Percentiles rank a stretch among this genome's conserved stretches.
Evolutionary conservation across 2,329 filamentous ascomycete genomes (phyloP).

Genomic region (Cladophialophora chaetospira): DNA sequence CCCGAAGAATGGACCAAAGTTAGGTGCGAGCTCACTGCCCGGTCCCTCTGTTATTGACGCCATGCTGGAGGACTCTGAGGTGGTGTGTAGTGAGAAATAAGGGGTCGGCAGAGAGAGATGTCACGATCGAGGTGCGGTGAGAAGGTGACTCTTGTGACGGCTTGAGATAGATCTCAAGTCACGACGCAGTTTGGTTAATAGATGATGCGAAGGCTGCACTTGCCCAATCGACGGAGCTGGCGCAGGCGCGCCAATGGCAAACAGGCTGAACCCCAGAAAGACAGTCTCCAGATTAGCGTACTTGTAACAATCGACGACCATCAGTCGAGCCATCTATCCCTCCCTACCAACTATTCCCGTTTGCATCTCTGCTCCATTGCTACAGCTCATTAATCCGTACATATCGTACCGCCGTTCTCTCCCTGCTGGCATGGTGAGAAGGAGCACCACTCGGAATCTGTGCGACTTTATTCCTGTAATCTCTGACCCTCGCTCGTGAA

Average conservation of each 20-base stretch:
- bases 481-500: slow-evolving; percentile 20
- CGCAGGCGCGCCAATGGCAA: slow-evolving; percentile 12
- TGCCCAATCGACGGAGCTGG: too few relatives aligned
- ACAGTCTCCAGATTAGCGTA: slow-evolving; percentile 3
- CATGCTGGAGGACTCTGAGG: slow-evolving; percentile 21
- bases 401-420: slow-evolving; percentile 18
- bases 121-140: neutral
- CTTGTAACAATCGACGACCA: neutral
- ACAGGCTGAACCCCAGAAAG: too few relatives aligned
- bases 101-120: neutral
- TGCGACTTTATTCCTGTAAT: slow-evolving; percentile 23
- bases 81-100: too few relatives aligned
- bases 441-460: slow-evolving; percentile 28
- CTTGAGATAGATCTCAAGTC: neutral
- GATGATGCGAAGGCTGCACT: slow-evolving; percentile 1
- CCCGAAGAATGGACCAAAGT: slow-evolving; percentile 68
- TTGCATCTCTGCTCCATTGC: slow-evolving; percentile 14
- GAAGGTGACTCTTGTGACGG: neutral
- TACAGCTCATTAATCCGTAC: slow-evolving; percentile 10
- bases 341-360: slow-evolving; percentile 5
- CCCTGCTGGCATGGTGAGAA: slow-evolving; percentile 28
- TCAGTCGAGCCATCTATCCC: slow-evolving; percentile 3
- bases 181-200: neutral
- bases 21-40: slow-evolving; percentile 57
- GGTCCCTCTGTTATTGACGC: slow-evolving; percentile 39